Base-by-base conservation (phyloP, 1,284 basidiomycete species). In the Cutaneotrichosporon sp. region DNA sequence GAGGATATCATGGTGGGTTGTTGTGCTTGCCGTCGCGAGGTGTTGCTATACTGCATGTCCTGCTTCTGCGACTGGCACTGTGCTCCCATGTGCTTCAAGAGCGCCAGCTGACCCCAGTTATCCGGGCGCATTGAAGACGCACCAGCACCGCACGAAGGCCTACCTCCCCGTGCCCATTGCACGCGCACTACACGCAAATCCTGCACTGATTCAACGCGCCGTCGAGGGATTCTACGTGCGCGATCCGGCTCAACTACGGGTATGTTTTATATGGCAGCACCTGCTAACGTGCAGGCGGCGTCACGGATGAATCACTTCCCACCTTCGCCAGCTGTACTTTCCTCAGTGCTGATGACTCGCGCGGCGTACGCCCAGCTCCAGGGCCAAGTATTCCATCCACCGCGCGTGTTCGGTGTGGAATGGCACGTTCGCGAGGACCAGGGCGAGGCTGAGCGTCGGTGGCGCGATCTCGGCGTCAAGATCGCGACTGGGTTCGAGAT, bases 401-500 rank as follows among this genome's bases (percentile, higher is more conserved):
- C 93, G 0, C 89, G 88, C 65, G 78, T 88, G 20, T 97, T 97
- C 65, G 89, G 91, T 5, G 77, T 68, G 26, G 68, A 77, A 61
- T 71, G 76, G 74, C 56, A 66, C 38, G 61, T 71, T 7, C 46
- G 60, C 14, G 63, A 66, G 6, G 85, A 85, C 60, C 75, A 64
- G 54, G 43, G 39, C 83, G 87, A 22, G 27, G 54, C 20, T 35
- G 77, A 88, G 61, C 82, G 84, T 81, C 79, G 84, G 60, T 84
- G 87, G 84, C 80, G 82, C 59, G 88, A 90, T 71, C 71, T 88
- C 38, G 92, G 92, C 10, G 88, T 94, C 84, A 96, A 94, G 77
- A 83, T 94, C 49, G 84, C 90, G 4, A 90, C 88, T 59, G 92
- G 92, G 0, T 96, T 96, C 61, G 92, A 97, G 76, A 96, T 96